Base-by-base conservation (phyloP, 2,329 filamentous ascomycete genomes). In the Alternaria solani region DNA sequence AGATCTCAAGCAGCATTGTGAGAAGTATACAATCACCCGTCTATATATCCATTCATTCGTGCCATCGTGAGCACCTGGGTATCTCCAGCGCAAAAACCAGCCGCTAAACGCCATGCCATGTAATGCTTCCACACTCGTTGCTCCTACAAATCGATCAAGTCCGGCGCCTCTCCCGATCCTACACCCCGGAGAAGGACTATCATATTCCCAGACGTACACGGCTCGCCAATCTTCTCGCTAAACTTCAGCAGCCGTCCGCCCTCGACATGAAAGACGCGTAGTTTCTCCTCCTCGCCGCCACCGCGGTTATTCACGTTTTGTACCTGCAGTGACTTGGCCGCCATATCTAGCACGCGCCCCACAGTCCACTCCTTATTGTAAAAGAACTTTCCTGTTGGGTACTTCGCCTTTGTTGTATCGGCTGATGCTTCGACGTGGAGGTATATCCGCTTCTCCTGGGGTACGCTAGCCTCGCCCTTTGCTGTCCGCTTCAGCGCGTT, bases 261-360 rank as follows among this genome's bases (percentile, higher is more conserved):
- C 75, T 99, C 94, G 0, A 99, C 92, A 76, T 98, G 94, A 73
- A 97, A 99, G 0, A 99, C 88, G 8, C 95, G 83, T 66, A 99
- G 77, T 78, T 91, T 91, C 60, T 93, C 89, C 75, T 91, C 89
- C 81, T 96, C 92, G 12, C 89, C 86, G 3, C 85, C 86, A 1
- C 88, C 89, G 68, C 90, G 85, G 71, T 96, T 96, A 74, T 96
- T 96, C 64, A 94, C 79, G 68, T 96, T 96, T 72, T 91, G 86
- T 8, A 96, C 88, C 80, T 94, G 91, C 60, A 96, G 77, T 57
- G 86, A 86, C 78, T 87, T 89, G 0, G 93, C 92, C 16, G 92
- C 92, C 5, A 89, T 86, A 75, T 96, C 93, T 54, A 96, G 80
- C 20, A 95, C 84, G 48, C 93, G 83, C 0, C 95, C 95, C 1